Conservation (phyloP, 78 protist genomes). For the Emiliania huxleyi region DNA sequence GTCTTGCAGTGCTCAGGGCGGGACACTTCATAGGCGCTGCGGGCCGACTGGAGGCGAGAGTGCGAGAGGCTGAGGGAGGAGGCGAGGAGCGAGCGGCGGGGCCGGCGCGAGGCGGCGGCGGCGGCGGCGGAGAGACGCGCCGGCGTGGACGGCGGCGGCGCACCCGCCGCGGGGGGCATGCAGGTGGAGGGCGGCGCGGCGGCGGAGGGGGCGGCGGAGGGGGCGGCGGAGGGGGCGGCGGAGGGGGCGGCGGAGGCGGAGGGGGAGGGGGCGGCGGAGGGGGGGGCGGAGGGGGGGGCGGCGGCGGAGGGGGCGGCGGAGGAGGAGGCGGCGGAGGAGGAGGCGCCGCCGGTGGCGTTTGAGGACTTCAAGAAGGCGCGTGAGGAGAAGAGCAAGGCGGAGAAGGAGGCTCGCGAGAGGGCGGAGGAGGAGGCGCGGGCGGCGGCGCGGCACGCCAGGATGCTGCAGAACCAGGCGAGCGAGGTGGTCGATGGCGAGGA, state of each 20-base stretch:
- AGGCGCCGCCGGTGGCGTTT: not conserved
- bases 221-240: not conserved
- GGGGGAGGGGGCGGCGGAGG: not conserved
- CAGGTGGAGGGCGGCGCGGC: not conserved
- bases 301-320: not conserved
- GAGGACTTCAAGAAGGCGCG: not conserved
- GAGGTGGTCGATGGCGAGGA: not conserved
- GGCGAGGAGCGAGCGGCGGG: no score
- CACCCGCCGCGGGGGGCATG: no score
- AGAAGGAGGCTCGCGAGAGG: not conserved
- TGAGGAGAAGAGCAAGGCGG: not conserved
- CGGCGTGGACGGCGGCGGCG: no score
- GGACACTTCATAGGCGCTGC: no score
- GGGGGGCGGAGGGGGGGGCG: not conserved
- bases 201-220: not conserved
- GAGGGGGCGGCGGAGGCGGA: not conserved
- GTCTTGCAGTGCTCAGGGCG: no score
- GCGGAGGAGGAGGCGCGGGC: not conserved
- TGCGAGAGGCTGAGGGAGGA: not conserved
- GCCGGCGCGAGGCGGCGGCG: no score
- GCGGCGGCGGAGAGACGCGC: no score
- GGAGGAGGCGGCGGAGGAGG: not conserved
- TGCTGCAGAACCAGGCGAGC: not conserved
- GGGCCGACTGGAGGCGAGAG: not conserved
- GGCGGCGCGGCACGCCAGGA: not conserved